Base-by-base conservation (phyloP, 1,284 basidiomycete genomes). In the Puccinia polysora region DNA sequence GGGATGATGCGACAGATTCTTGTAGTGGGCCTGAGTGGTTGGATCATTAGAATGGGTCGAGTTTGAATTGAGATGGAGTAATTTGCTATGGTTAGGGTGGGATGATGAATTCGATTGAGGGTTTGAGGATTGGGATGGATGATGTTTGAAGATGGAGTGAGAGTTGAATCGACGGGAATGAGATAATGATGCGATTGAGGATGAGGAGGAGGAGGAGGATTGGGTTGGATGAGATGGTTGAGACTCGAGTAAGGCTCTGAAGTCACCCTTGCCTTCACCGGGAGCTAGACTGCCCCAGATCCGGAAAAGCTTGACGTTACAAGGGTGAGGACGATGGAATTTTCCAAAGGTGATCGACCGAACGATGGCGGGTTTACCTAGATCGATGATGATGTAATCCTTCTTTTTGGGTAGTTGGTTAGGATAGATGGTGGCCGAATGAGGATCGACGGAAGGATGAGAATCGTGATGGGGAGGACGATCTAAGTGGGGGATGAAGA, bases 321-420 rank as follows among this genome's bases (percentile, higher is more conserved):
- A 71, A 32, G 69, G 69, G 32, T 71, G 69, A 55, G 69, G 69
- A 10, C 69, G 30, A 55, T 62, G 59, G 18, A 63, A 71, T 25
- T 71, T 71, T 34, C 69, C 69, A 49, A 71, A 71, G 8, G 59
- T 53, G 69, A 71, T 32, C 14, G 23, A 43, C 6, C 36, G 20
- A 23, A 71, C 69, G 36, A 71, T 64, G 15, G 58, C 52, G 25
- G 69, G 69, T 63, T 56, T 62, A n/a, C 69, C 69, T 25, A 71
- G 20, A 40, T 71, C 59, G 34, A 71, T 50, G 52, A 71, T 71
- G 20, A 71, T 71, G 36, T 71, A 71, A 20, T 71, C 69, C 52
- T 55, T 64, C 28, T 45, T 53, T 36, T 71, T 63, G 0, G 47
- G 14, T 10, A 62, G 23, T 69, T 67, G 64, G 23, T 32, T 50